Base-by-base conservation (phyloP, 306 rosid species). In the Rubus parviflorus region DNA sequence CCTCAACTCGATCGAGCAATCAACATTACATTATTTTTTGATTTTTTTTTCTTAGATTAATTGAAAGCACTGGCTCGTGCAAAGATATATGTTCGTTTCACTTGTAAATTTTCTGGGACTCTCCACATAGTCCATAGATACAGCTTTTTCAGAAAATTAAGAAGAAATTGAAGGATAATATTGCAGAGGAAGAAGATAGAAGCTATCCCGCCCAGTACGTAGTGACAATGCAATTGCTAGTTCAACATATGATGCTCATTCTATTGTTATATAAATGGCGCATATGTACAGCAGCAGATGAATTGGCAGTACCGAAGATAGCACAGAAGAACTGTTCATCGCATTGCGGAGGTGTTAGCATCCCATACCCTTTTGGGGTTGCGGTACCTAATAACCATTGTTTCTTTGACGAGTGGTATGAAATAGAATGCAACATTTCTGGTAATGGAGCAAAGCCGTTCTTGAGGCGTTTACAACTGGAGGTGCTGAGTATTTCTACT, bases 361-460 rank as follows among this genome's bases (percentile, higher is more conserved):
- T 60, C 9, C 41, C 66, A 35, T 72, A 25, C 64, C 75, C 75
- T 51, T 71, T 71, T 16, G 75, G 75, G 12, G 35, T 72, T 19
- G n/a, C n/a, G n/a, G 75, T 61, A 70, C 43, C 70, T 41, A 38
- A n/a, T 2, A 54, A 54, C 60, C 63, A 41, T 64, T 64, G 70
- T 5, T 64, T 38, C 20, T 19, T 66, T 22, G 51, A 41, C 51
- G 17, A 4, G 3, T 66, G 71, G 71, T 66, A 3, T 1, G 71
- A 66, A 66, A 38, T 66, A 19, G 49, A 38, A n/a, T 66, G 71
- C 71, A 17, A 8, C 15, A 0, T 2, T 9, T 30, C 70, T 57
- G 37, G 0, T 15, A 13, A 25, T 1, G 57, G n/a, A 13, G 22
- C 60, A 3, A 71, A 51, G 38, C 62, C 62, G 5, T 45, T 60